A percentile compares a stretch with the other conserved stretches of the same genome.
These are phyloP conservation scores for Rutstroemia sp. DNA, from an alignment of 2,329 filamentous ascomycete species.

Conservation along the genomic window DNA sequence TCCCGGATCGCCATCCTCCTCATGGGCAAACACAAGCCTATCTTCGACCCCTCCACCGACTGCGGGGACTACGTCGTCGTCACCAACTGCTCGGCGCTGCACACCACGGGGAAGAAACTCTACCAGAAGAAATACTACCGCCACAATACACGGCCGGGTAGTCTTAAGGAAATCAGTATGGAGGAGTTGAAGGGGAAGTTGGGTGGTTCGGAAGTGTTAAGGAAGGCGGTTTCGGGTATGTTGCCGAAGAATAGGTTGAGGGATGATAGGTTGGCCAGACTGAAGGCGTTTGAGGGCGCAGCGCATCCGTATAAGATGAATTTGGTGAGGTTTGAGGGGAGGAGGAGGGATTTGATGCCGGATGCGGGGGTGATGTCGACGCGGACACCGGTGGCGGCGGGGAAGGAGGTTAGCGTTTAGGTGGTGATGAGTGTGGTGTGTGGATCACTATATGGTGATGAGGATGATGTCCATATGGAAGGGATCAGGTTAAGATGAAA, in stretches of 20 bases:
- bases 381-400: background rate
- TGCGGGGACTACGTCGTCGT: conserved; percentile 99
- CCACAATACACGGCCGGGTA: conserved; percentile 85
- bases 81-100: conserved; percentile 77
- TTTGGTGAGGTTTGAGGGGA: conserved; percentile 63
- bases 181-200: conserved; percentile 90
- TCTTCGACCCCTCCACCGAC: conserved; percentile 94
- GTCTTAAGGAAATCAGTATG: conserved; percentile 84
- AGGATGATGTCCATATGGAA: background rate
- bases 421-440: background rate
- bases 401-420: background rate
- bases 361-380: background rate
- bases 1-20: conserved; percentile 78
- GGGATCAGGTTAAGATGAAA: background rate
- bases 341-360: conserved; percentile 29
- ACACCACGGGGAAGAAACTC: conserved; percentile 86
- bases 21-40: conserved; percentile 99
- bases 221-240: conserved; percentile 93
- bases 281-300: conserved; percentile 95
- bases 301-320: conserved; percentile 90
- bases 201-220: conserved; percentile 84
- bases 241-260: conserved; percentile 91
- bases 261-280: conserved; percentile 75
- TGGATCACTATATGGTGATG: background rate
- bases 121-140: conserved; percentile 94